Evolutionary conservation across 2,329 filamentous ascomycete species (phyloP).

Genomic region (Cryphonectria nitschkei): DNA sequence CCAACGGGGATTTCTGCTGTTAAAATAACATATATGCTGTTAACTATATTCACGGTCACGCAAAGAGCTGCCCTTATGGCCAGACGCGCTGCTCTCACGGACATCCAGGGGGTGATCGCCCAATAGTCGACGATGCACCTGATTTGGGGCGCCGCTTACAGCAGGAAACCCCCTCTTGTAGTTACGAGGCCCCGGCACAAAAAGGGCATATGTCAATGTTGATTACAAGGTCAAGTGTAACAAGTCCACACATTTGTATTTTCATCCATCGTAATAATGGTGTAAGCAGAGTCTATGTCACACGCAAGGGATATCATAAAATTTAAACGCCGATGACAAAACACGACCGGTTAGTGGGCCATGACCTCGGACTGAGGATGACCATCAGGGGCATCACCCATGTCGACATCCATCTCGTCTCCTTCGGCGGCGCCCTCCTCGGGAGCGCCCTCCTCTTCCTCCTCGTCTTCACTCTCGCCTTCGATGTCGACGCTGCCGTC

Average conservation of each 20-base stretch:
- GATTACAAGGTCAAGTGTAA: neutral
- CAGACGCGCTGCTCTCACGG: neutral
- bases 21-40: neutral
- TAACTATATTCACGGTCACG: neutral
- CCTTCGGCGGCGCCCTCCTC: constrained; percentile 34
- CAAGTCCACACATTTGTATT: neutral
- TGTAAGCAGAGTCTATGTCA: constrained; percentile 21
- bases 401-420: constrained; percentile 44
- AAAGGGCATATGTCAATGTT: neutral
- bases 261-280: constrained; percentile 19
- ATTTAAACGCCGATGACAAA: constrained; percentile 28
- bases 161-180: neutral
- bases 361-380: constrained; percentile 27
- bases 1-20: neutral
- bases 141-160: neutral
- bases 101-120: neutral
- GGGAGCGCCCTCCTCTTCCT: constrained; percentile 40
- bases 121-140: neutral
- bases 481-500: constrained; percentile 45
- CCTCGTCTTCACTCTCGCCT: constrained; percentile 45
- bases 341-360: constrained; percentile 25
- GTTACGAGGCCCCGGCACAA: neutral
- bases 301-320: constrained; percentile 30
- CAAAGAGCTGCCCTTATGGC: neutral
- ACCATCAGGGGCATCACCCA: constrained; percentile 30